A percentile compares a stretch with the other conserved stretches of the same genome.
Evolutionary conservation across 2,329 filamentous ascomycete species (phyloP).

Genomic region (Sordariomycetes sp.): DNA sequence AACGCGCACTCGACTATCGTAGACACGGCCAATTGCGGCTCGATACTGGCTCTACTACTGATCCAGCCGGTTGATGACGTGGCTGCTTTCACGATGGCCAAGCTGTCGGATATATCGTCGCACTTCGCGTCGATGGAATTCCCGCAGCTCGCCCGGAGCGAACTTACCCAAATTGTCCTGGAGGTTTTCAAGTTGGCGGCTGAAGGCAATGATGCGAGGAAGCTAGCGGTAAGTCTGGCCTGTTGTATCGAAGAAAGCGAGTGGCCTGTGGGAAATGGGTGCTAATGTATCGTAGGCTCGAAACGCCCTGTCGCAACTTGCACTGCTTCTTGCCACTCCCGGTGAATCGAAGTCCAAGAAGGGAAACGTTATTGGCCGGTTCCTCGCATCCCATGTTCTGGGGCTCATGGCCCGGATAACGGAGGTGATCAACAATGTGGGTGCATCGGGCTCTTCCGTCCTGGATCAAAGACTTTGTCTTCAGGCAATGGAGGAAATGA

Average conservation of each 20-base stretch:
- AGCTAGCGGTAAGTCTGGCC: constrained; percentile 36
- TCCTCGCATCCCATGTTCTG: constrained; percentile 72
- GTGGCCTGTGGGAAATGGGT: neutral
- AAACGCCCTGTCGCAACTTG: constrained; percentile 32
- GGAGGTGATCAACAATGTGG: constrained; percentile 59
- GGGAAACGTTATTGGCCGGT: constrained; percentile 50
- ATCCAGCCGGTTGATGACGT: constrained; percentile 41
- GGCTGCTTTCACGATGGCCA: constrained; percentile 54
- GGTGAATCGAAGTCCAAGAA: constrained; percentile 32
- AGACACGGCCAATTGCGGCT: constrained; percentile 41
- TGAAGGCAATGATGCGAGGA: constrained; percentile 47
- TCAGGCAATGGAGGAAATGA: constrained; percentile 77
- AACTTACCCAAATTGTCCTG: constrained; percentile 63
- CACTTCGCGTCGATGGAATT: constrained; percentile 57
- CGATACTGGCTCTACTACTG: constrained; percentile 45
- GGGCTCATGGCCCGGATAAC: constrained; percentile 78
- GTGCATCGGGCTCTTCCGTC: constrained; percentile 35
- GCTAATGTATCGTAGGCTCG: constrained; percentile 26
- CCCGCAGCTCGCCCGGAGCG: constrained; percentile 55
- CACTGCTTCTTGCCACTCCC: constrained; percentile 21
- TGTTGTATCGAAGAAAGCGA: neutral
- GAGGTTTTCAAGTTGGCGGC: constrained; percentile 72
- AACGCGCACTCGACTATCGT: constrained; percentile 44
- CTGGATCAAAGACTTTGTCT: constrained; percentile 67
- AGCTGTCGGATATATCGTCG: constrained; percentile 54